phyloP scores from a whole-genome alignment of 176 grass and related monocot genomes.

The Zizania latifolia region DNA sequence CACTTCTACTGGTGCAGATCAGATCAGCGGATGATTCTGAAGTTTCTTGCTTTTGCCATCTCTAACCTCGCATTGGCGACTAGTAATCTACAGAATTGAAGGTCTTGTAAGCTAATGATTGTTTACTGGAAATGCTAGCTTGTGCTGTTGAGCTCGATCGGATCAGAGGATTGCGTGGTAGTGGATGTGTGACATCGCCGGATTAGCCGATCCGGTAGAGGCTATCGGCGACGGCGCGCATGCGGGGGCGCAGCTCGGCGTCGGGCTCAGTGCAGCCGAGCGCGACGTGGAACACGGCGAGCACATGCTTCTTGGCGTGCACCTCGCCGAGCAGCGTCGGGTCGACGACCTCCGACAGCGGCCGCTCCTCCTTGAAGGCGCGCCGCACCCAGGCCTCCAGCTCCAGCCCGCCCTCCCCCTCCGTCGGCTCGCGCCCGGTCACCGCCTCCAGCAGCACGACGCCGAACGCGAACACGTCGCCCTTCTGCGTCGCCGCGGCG shows the following conservation, averaged over 20 bases:
- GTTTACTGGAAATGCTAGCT: not conserved
- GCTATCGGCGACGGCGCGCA: slow-evolving; percentile 77
- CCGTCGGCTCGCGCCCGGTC: slow-evolving; percentile 58
- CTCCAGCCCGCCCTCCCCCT: slow-evolving; percentile 51
- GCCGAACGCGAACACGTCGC: slow-evolving; percentile 90
- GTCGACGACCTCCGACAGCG: slow-evolving; percentile 95
- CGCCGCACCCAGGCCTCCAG: slow-evolving; percentile 79
- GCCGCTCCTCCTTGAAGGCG: slow-evolving; percentile 92
- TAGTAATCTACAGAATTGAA: slow-evolving; percentile 29
- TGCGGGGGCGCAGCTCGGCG: slow-evolving; percentile 70
- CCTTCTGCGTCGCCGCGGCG: slow-evolving; percentile 59
- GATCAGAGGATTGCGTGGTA: not conserved
- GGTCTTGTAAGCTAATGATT: not conserved
- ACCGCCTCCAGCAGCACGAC: slow-evolving; percentile 84
- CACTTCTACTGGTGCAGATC: not conserved
- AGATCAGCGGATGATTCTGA: not conserved
- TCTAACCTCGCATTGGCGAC: slow-evolving; percentile 14
- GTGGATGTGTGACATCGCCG: too few relatives aligned
- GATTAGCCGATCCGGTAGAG: slow-evolving; percentile 60
- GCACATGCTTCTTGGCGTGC: slow-evolving; percentile 97
- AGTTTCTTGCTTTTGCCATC: slow-evolving; percentile 8
- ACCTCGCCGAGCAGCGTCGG: slow-evolving; percentile 85
- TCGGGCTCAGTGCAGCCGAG: slow-evolving; percentile 88
- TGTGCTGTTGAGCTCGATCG: not conserved
- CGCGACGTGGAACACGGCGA: slow-evolving; percentile 86